Base-by-base conservation (phyloP, 1,284 basidiomycete genomes). In the Trametes hirsuta region DNA sequence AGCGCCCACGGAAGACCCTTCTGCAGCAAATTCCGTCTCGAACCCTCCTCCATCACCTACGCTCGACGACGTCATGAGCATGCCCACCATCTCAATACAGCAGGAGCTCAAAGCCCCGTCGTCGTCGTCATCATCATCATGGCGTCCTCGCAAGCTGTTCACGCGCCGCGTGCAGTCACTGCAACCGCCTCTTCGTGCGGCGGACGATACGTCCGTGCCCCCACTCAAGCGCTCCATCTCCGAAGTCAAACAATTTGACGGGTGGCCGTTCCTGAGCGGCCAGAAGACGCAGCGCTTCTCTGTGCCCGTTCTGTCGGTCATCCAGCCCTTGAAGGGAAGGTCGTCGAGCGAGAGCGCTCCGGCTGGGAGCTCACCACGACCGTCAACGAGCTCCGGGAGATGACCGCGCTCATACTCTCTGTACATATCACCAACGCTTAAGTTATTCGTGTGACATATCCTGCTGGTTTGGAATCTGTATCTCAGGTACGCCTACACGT, bases 161-260 rank as follows among this genome's bases (percentile, higher is more conserved):
- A 40, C 59, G n/a, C 67, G 70, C 1, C 68, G 70, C 10, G 66
- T 69, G 4, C 66, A 68, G 51, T 72, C 70, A 12, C 62, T 71
- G 66, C 67, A 68, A 45, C 65, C 69, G 3, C 59, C 60, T 4
- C 51, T 57, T 34, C 67, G 65, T 44, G 55, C 62, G 2, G 55
- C 56, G 14, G 61, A 65, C 22, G 65, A 68, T 35, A 42, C 58
- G 3, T 46, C 59, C n/a, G 48, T 40, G 18, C 53, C 50, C 42
- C 44, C 61, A 21, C 55, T 64, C 40, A 68, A 64, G 41, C 65
- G 68, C 25, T 53, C 68, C 14, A 51, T 58, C 21, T 65, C 61
- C 3, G 69, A 70, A 36, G 42, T 59, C 37, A 68, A 66, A 57
- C 65, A 62, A 11, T 69, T 69, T 54, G 70, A 71, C 45, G 68